Evolutionary conservation across 768 basidiomycete species (phyloP), one percentile per base, ranked within the genome.

Genomic region (Pisolithus orientalis): DNA sequence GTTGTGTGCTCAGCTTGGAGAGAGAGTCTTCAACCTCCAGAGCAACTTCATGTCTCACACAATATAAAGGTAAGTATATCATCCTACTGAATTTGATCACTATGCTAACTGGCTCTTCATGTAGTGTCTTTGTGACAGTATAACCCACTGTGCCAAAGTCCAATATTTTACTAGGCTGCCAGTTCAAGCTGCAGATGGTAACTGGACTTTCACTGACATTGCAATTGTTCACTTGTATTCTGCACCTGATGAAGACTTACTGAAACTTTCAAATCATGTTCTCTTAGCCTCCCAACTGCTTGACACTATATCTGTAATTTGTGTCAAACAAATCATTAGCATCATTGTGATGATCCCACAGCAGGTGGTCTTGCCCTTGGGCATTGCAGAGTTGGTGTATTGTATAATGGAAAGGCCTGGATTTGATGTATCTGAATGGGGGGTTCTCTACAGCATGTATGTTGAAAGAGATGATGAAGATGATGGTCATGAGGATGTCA

Each of bases 161-260:
- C 21, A 21, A 21, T 21, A 21, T 21, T 21, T 21, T 21, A 21
- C 21, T 21, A 21, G 21, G 21, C 21, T 21, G 21, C 21, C 21
- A 21, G 21, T 21, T 21, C 21, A 21, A 21, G 29, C 28, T 25
- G 38, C 17, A 29, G 44, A 51, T 6, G 31, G 11, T 17, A 45
- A 51, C 17, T 43, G 16, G 1, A 21, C 29, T 14, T 45, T 44
- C 21, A 5, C n/a, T 25, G 42, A 51, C 6, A 32, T 55, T 24
- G 51, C 51, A 16, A 21, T 55, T 6, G n/a, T 55, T n/a, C 50
- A 25, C n/a, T 28, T 55, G 9, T 55, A 55, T 47, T 55, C 53
- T 21, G 6, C 14, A 24, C 53, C 50, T 9, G 39, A 54, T 24
- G 48, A 21, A 21, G 21, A 21, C 21, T 21, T 21, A 21, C 21